phyloP scores from a whole-genome alignment of 352 stramenopile genomes.

The Phytophthora hybrid region DNA sequence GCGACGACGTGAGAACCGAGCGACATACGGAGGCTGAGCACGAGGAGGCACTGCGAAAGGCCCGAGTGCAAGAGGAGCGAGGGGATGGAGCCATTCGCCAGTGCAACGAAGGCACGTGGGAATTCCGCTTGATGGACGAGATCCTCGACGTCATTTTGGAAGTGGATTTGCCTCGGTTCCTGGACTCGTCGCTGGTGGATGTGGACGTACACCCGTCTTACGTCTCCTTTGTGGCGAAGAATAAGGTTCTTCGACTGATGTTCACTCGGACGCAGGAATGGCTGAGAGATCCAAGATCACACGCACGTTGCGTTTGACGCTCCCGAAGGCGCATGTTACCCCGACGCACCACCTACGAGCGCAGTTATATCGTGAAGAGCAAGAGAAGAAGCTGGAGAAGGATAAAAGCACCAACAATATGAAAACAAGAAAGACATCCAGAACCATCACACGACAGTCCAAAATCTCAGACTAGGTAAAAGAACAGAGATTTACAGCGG shows the following conservation, averaged over 20 bases:
- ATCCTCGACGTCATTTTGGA: conserved; percentile 74
- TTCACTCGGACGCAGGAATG: conserved; percentile 67
- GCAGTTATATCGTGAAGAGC: conserved; percentile 47
- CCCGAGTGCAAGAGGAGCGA: conserved; percentile 43
- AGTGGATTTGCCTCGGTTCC: conserved; percentile 85
- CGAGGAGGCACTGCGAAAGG: conserved; percentile 51
- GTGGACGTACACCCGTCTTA: conserved; percentile 94
- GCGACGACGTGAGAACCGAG: conserved; percentile 80
- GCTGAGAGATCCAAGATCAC: conserved; percentile 64
- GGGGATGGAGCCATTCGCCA: conserved; percentile 63
- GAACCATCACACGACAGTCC: neutral
- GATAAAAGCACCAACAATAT: conserved; percentile 8
- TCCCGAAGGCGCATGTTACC: conserved; percentile 63
- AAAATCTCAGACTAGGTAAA: conserved; percentile 44
- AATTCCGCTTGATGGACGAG: conserved; percentile 83
- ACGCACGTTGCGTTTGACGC: conserved; percentile 56
- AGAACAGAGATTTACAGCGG: neutral
- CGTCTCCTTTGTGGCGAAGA: conserved; percentile 94
- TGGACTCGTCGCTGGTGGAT: conserved; percentile 94
- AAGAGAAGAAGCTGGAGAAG: conserved; percentile 21
- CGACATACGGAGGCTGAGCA: conserved; percentile 92
- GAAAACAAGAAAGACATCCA: conserved; percentile 4
- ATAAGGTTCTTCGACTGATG: conserved; percentile 83
- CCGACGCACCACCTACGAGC: conserved; percentile 49
- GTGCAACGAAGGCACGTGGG: conserved; percentile 93